Evolutionary conservation across 305 asterid genomes (phyloP).

Genomic region (Nicotiana rustica): DNA sequence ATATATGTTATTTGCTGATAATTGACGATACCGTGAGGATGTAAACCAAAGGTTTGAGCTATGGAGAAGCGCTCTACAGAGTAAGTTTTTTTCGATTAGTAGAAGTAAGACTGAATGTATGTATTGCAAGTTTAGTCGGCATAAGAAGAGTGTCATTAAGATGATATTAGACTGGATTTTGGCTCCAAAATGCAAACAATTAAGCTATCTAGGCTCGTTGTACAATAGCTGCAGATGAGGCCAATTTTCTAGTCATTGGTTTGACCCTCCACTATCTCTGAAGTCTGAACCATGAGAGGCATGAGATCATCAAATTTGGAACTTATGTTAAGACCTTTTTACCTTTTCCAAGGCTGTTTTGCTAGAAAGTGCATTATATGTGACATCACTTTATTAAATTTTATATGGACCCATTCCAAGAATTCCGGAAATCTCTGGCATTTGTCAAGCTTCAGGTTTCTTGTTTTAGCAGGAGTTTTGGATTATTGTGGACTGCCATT

Average conservation of each 20-base stretch:
- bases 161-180: background rate
- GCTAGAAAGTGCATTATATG: conserved; percentile 30
- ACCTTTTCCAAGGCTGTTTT: conserved; percentile 31
- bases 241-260: conserved; percentile 31
- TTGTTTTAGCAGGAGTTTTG: conserved; percentile 39
- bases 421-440: conserved; percentile 35
- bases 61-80: too few relatives aligned
- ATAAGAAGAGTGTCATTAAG: background rate
- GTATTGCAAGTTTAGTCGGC: background rate
- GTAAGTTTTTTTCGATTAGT: background rate
- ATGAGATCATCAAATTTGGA: conserved; percentile 28
- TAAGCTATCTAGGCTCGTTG: background rate
- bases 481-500: conserved; percentile 35
- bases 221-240: conserved; percentile 27
- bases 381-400: conserved; percentile 37
- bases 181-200: background rate
- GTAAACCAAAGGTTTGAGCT: background rate
- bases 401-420: conserved; percentile 35
- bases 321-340: conserved; percentile 35
- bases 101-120: background rate
- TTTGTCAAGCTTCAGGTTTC: conserved; percentile 38
- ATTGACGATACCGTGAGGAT: background rate
- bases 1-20: background rate
- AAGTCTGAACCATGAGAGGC: background rate
- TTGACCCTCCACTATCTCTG: conserved; percentile 12